Evolutionary conservation across 2,329 filamentous ascomycete genomes (phyloP), one percentile per base, ranked within the genome.

Genomic region (Anthostomella pinea): DNA sequence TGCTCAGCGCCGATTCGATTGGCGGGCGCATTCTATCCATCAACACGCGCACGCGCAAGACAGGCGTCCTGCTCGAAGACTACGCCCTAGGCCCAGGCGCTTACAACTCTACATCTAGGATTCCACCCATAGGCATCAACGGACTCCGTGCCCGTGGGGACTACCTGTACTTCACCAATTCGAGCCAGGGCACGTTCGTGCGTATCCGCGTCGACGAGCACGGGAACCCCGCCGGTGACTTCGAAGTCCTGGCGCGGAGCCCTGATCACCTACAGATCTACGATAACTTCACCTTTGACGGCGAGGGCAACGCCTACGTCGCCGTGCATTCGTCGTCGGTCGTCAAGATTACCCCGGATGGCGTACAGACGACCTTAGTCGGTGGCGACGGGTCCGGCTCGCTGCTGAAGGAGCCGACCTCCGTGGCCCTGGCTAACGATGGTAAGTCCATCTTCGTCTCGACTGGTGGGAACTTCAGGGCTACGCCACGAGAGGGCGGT

Each of bases 121-220:
- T n/a, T n/a, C n/a, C n/a, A n/a, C 33, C 41, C n/a, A 31, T 37
- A n/a, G 50, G 50, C 4, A 24, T 48, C 23, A 48, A 46, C 21
- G 50, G 50, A 3, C 40, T 53, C 11, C 30, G 37, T 19, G 33
- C 41, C 9, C 37, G 35, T 0, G 46, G 28, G n/a, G 26, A 27
- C 13, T 35, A 49, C 17, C 35, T 53, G 5, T 53, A 53, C 29
- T 53, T 51, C 34, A 49, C 48, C 33, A 53, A 51, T 38, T 41
- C 41, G n/a, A 34, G 30, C 6, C 46, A 42, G 10, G 40, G 35
- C n/a, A 48, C 24, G 6, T 39, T 42, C 13, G 35, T 35, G 11
- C 38, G 38, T 19, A 38, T 39, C 22, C 37, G 32, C 3, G 46
- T 52, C 24, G 35, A 50, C 14, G 37, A 37, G 10, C 22, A 40